A percentile compares a stretch with the other conserved stretches of the same genome.
Conservation (phyloP, 345 rosid species). For the Adansonia digitata region DNA sequence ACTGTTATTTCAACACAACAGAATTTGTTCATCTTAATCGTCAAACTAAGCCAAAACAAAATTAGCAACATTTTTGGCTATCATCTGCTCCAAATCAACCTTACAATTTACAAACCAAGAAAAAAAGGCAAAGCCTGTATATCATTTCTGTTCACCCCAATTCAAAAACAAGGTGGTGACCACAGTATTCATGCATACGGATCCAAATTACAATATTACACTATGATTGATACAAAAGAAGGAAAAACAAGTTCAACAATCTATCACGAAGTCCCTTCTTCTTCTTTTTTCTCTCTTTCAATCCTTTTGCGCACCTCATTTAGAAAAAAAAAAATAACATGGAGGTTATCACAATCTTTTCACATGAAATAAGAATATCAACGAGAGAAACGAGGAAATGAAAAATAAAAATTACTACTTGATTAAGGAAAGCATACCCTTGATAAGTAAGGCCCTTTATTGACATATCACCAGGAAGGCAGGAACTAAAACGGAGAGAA, state of each 20-base stretch:
- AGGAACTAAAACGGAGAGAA: not conserved
- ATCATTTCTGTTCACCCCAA: slow-evolving; percentile 26
- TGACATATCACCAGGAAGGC: no score
- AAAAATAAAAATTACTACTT: not conserved
- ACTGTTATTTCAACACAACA: no score
- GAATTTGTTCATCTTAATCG: no score
- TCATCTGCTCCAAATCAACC: not conserved
- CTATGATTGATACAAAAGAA: not conserved
- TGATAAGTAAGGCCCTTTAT: not conserved
- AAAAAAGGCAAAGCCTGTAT: not conserved
- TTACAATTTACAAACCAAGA: not conserved
- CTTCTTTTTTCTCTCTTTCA: not conserved
- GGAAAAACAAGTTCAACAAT: no score
- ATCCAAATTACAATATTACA: not conserved
- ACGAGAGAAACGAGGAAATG: not conserved
- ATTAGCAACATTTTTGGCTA: not conserved
- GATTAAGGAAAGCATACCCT: slow-evolving; percentile 1
- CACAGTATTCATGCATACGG: slow-evolving; percentile 2
- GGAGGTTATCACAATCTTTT: slow-evolving; percentile 1
- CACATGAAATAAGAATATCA: not conserved
- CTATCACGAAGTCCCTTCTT: not conserved
- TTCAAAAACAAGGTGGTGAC: slow-evolving; percentile 30
- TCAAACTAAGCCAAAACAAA: no score
- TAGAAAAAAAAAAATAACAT: not conserved
- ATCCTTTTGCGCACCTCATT: not conserved